phyloP scores from a whole-genome alignment of 257 asterid species.

The Eucommia ulmoides region DNA sequence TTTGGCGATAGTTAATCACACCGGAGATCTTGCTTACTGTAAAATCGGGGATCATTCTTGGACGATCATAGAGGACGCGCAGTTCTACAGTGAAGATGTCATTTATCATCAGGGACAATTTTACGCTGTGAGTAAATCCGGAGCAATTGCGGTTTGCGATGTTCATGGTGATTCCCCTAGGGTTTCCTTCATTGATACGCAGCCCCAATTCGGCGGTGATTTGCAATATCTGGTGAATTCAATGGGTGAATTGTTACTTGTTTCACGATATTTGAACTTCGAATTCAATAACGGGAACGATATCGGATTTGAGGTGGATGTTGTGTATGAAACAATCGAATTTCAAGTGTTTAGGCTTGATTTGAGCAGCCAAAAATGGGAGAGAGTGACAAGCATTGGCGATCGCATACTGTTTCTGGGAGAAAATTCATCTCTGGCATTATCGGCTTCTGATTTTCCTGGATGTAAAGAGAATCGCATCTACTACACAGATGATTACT shows the following conservation, averaged over 20 bases:
- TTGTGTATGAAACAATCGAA: slow-evolving; percentile 41
- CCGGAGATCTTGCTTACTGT: background rate
- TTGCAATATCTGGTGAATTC: background rate
- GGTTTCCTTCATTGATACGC: background rate
- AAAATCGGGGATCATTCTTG: background rate
- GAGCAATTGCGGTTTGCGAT: background rate
- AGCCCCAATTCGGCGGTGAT: background rate
- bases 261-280: slow-evolving; percentile 43
- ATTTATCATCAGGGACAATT: background rate
- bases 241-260: slow-evolving; percentile 2
- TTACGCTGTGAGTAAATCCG: background rate
- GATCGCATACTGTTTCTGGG: slow-evolving; percentile 58
- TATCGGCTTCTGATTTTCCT: slow-evolving; percentile 40
- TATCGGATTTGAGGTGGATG: slow-evolving; percentile 7
- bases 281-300: slow-evolving; percentile 25
- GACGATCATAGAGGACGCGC: background rate
- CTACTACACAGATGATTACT: slow-evolving; percentile 64
- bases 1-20: background rate
- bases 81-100: background rate
- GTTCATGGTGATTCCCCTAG: background rate
- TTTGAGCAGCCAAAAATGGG: slow-evolving; percentile 37
- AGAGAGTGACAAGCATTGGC: slow-evolving; percentile 31
- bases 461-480: slow-evolving; percentile 58
- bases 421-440: slow-evolving; percentile 50
- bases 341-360: slow-evolving; percentile 43